Percentiles rank a stretch among this genome's conserved stretches.
These are phyloP conservation scores for Nemania bipapillata DNA, from an alignment of 2,329 filamentous ascomycete species.

Conservation along the genomic window DNA sequence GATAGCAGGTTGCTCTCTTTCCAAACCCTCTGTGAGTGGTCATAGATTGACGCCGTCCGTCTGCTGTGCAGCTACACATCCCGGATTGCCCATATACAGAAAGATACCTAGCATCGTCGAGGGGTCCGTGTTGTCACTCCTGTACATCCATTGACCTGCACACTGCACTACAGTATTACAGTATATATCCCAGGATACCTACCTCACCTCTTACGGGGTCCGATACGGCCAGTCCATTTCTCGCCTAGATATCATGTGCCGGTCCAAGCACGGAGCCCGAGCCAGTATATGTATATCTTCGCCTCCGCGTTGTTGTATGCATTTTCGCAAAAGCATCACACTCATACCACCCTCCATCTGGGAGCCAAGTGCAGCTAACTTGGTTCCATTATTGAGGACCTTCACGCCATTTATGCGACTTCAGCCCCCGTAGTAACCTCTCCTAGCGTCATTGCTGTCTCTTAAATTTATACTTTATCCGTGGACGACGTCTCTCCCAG, in stretches of 20 bases:
- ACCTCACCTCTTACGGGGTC: background rate
- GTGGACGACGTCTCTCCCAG: background rate
- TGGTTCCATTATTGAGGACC: constrained; percentile 2
- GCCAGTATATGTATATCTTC: constrained; percentile 21
- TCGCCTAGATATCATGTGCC: constrained; percentile 1
- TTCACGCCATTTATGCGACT: constrained; percentile 11
- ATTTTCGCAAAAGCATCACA: constrained; percentile 16
- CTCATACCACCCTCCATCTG: constrained; percentile 15
- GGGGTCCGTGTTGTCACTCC: too few relatives aligned
- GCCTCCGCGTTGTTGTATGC: constrained; percentile 3
- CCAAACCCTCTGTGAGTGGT: too few relatives aligned
- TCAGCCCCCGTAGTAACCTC: constrained; percentile 15
- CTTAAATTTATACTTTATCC: background rate
- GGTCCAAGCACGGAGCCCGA: constrained; percentile 22
- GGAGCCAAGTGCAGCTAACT: constrained; percentile 4
- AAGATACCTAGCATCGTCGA: constrained; percentile 5
- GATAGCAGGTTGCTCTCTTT: background rate
- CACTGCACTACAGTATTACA: too few relatives aligned
- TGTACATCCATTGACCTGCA: too few relatives aligned
- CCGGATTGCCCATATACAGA: too few relatives aligned
- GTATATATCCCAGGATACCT: too few relatives aligned
- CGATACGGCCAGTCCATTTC: constrained; percentile 8
- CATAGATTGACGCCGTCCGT: too few relatives aligned
- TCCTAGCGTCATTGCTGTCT: background rate
- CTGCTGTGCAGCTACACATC: too few relatives aligned